These are phyloP conservation scores for Eucalyptus virginea DNA, from an alignment of 345 rosid species.

Conservation along the genomic window DNA sequence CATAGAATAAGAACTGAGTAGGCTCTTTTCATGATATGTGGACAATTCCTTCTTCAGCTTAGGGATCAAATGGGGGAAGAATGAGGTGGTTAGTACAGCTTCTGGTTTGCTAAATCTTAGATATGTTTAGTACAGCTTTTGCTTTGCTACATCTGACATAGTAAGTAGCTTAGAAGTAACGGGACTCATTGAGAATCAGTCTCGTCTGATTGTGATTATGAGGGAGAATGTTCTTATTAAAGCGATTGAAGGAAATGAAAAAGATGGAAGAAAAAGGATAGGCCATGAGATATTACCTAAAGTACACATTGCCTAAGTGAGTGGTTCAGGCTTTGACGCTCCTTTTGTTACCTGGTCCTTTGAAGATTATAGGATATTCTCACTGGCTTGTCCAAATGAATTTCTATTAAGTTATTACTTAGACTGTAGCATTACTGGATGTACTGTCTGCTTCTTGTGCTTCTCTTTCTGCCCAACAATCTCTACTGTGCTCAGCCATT, in stretches of 20 bases:
- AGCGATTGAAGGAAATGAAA: neutral
- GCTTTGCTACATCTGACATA: neutral
- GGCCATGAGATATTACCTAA: neutral
- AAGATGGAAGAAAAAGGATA: neutral
- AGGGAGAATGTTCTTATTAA: neutral
- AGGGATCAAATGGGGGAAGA: neutral
- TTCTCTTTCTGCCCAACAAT: neutral
- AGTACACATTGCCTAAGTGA: neutral
- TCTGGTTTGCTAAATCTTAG: neutral
- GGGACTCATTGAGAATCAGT: neutral
- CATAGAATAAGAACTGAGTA: neutral
- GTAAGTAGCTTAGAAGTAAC: neutral
- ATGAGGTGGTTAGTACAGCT: neutral
- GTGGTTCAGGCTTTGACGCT: neutral
- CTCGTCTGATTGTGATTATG: neutral
- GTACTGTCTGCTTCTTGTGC: neutral
- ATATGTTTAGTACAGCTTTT: neutral
- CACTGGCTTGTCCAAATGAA: neutral
- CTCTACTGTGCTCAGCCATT: neutral
- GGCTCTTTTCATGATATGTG: neutral
- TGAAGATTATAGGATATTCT: neutral
- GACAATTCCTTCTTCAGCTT: neutral
- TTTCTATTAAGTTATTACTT: neutral
- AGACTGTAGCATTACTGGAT: neutral
- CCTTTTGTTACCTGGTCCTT: neutral